Conservation (phyloP, 2,329 filamentous ascomycete species). For the Cladosporium sphaerospermum region DNA sequence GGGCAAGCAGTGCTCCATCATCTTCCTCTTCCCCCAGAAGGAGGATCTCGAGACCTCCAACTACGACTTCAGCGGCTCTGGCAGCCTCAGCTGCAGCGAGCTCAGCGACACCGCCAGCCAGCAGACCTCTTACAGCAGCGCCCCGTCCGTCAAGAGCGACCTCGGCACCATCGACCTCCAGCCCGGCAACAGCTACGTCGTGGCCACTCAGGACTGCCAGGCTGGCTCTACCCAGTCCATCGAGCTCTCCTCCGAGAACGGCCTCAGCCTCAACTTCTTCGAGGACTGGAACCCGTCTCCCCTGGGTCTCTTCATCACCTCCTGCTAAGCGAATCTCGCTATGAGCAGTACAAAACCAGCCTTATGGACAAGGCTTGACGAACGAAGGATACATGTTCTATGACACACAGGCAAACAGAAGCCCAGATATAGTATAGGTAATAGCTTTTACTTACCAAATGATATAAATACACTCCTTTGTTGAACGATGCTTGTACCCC, state of each 20-base stretch:
- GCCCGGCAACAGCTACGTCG: constrained; percentile 26
- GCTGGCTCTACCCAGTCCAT: constrained; percentile 22
- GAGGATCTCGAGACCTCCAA: constrained; percentile 30
- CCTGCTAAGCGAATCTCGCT: constrained; percentile 17
- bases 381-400: background rate
- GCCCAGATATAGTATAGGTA: background rate
- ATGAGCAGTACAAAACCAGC: background rate
- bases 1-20: constrained; percentile 42
- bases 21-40: constrained; percentile 40
- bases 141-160: constrained; percentile 9
- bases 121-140: constrained; percentile 18
- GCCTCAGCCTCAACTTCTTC: constrained; percentile 22
- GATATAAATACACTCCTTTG: background rate
- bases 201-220: constrained; percentile 20
- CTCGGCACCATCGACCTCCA: constrained; percentile 10
- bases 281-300: constrained; percentile 22
- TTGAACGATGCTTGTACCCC: background rate
- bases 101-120: constrained; percentile 18
- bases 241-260: constrained; percentile 17
- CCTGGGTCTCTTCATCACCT: constrained; percentile 23
- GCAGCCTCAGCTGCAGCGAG: constrained; percentile 30
- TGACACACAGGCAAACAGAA: background rate
- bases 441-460: background rate
- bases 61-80: constrained; percentile 33
- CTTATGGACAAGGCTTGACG: background rate